phyloP scores from a whole-genome alignment of 1,284 basidiomycete species.

The Irpex rosettiformis region DNA sequence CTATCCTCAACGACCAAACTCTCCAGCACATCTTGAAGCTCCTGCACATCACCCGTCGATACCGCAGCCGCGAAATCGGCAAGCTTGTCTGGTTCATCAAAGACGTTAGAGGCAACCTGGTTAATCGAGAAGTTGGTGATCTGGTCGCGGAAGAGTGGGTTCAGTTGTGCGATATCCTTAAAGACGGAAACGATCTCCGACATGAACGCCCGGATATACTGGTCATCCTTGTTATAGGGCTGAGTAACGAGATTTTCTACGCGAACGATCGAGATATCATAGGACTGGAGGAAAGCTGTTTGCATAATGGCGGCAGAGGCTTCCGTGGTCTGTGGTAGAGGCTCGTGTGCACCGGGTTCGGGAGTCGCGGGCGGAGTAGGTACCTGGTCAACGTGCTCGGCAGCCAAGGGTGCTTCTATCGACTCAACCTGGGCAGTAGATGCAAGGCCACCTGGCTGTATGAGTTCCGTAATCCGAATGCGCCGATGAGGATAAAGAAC shows the following conservation, averaged over 20 bases:
- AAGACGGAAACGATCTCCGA: conserved; percentile 96
- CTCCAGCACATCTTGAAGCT: conserved; percentile 94
- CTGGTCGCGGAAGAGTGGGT: conserved; percentile 97
- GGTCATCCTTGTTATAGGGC: conserved; percentile 90
- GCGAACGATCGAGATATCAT: conserved; percentile 87
- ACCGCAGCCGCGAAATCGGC: conserved; percentile 98
- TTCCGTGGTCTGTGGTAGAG: neutral
- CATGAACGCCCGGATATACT: conserved; percentile 95
- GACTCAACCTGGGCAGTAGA: conserved; percentile 44
- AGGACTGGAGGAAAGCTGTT: conserved; percentile 89
- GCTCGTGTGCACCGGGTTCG: conserved; percentile 21
- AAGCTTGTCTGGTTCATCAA: conserved; percentile 97
- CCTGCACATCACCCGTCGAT: conserved; percentile 85
- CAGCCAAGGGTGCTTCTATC: conserved; percentile 37
- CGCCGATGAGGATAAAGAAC: conserved; percentile 95
- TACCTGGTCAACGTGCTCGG: conserved; percentile 24
- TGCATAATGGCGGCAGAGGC: conserved; percentile 55
- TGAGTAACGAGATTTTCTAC: conserved; percentile 82
- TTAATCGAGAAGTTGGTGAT: conserved; percentile 97
- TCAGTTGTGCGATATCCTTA: conserved; percentile 98
- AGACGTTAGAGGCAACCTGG: conserved; percentile 94
- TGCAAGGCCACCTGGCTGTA: conserved; percentile 56
- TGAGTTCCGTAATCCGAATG: conserved; percentile 87
- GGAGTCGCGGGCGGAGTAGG: conserved; percentile 48
- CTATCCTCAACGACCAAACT: conserved; percentile 86